Conservation (phyloP, 2,329 filamentous ascomycete genomes). For the Trichoderma polysporum region DNA sequence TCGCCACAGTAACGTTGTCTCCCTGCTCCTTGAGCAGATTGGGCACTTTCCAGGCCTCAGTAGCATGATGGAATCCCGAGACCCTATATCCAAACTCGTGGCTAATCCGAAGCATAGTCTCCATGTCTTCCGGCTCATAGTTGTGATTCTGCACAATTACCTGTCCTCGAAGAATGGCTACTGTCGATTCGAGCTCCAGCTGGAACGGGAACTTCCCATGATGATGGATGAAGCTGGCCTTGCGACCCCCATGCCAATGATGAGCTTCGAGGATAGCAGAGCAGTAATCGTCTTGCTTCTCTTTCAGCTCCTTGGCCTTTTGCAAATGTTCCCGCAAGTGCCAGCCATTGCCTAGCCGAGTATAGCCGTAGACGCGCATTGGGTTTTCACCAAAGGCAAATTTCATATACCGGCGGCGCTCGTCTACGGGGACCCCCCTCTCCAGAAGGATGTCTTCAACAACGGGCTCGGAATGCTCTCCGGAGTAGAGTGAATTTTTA, state of each 20-base stretch:
- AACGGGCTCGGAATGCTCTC: slow-evolving; percentile 37
- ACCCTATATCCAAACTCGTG: slow-evolving; percentile 44
- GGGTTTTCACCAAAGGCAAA: slow-evolving; percentile 50
- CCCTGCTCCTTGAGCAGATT: slow-evolving; percentile 29
- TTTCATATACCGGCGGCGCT: slow-evolving; percentile 43
- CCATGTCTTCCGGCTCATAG: slow-evolving; percentile 45
- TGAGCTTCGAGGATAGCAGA: neutral
- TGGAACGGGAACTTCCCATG: slow-evolving; percentile 32
- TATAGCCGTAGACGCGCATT: slow-evolving; percentile 38
- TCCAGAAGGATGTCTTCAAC: slow-evolving; percentile 45
- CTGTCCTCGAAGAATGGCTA: slow-evolving; percentile 42
- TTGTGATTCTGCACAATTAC: slow-evolving; percentile 46
- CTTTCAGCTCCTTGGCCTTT: slow-evolving; percentile 19
- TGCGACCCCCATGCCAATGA: neutral
- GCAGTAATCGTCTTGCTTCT: slow-evolving; percentile 22
- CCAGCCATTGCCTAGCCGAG: slow-evolving; percentile 42
- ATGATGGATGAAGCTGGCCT: slow-evolving; percentile 1
- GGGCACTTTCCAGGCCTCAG: slow-evolving; percentile 19
- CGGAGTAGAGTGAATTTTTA: slow-evolving; percentile 40
- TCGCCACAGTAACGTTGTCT: slow-evolving; percentile 44
- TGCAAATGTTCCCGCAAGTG: slow-evolving; percentile 38
- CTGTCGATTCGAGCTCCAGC: slow-evolving; percentile 41
- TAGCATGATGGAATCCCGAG: slow-evolving; percentile 24
- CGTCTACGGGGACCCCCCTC: slow-evolving; percentile 34
- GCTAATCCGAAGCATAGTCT: slow-evolving; percentile 43